Conservation (phyloP, 139 green algal genomes). For the Astrephomene gubernaculifera region DNA sequence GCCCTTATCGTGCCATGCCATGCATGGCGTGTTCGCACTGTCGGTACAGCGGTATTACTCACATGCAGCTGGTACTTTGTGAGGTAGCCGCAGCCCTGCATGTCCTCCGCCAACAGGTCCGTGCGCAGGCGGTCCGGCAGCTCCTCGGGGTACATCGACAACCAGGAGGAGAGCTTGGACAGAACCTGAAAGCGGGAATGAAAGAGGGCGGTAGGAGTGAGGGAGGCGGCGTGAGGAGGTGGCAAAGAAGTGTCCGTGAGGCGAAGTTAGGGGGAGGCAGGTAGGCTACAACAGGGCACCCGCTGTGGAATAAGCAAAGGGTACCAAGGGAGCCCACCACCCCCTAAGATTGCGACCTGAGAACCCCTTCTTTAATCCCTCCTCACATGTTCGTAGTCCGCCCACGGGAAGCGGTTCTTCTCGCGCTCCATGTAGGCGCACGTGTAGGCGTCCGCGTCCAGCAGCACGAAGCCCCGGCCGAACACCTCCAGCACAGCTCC, state of each 20-base stretch:
- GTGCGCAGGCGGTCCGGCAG: constrained; percentile 40
- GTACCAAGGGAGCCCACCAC: too few relatives aligned
- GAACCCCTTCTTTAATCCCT: too few relatives aligned
- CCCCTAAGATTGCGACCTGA: too few relatives aligned
- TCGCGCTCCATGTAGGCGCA: constrained; percentile 74
- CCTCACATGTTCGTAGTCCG: constrained; percentile 45
- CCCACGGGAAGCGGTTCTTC: constrained; percentile 50
- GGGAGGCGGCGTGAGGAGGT: background rate
- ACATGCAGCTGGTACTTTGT: constrained; percentile 38
- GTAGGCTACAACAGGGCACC: too few relatives aligned
- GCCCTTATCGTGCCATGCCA: too few relatives aligned
- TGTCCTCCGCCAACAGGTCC: constrained; percentile 57
- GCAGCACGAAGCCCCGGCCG: constrained; percentile 76
- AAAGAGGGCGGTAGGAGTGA: background rate
- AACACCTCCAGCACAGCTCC: constrained; percentile 73
- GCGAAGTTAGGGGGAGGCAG: too few relatives aligned
- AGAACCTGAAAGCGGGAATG: constrained; percentile 29
- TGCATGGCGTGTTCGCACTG: too few relatives aligned
- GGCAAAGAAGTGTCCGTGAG: too few relatives aligned
- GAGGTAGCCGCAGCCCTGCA: constrained; percentile 51
- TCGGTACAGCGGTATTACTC: too few relatives aligned
- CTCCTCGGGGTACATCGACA: constrained; percentile 14
- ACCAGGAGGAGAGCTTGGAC: constrained; percentile 7
- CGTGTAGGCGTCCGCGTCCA: constrained; percentile 82
- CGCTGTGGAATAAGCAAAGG: too few relatives aligned